phyloP scores from a whole-genome alignment of 768 basidiomycete species.

The Pisolithus tinctorius region DNA sequence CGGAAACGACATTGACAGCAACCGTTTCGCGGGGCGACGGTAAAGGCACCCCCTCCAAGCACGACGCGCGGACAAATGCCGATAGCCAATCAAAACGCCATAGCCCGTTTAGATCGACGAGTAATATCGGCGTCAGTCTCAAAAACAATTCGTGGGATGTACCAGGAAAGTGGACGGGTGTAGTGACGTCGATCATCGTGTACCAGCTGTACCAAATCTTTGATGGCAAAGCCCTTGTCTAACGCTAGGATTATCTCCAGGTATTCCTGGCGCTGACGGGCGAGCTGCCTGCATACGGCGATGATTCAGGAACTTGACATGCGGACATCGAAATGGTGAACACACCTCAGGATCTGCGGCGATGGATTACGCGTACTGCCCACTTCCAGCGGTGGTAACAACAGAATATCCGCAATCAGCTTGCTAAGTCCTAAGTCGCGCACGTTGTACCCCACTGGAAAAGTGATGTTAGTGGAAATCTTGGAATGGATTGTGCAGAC shows the following conservation, averaged over 20 bases:
- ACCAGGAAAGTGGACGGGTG: background rate
- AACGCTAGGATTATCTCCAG: background rate
- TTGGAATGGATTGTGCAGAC: background rate
- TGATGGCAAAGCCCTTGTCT: background rate
- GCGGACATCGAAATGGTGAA: background rate
- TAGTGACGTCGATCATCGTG: background rate
- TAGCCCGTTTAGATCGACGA: background rate
- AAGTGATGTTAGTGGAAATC: background rate
- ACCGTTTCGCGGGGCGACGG: no score
- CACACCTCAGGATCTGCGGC: background rate
- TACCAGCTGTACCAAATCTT: slow-evolving; percentile 12
- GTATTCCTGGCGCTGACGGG: background rate
- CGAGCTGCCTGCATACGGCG: background rate
- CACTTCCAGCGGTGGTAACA: background rate
- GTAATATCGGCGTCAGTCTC: background rate
- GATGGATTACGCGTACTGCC: background rate
- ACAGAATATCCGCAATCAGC: background rate
- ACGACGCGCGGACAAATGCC: no score
- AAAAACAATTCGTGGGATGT: background rate
- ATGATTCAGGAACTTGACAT: background rate
- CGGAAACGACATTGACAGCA: no score
- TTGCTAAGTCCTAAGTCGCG: background rate
- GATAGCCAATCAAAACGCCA: no score
- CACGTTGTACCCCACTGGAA: background rate
- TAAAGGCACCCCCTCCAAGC: no score